A percentile compares a stretch with the other conserved stretches of the same genome.
Conservation (phyloP, 2,329 filamentous ascomycete species). For the Diplodia mutila region DNA sequence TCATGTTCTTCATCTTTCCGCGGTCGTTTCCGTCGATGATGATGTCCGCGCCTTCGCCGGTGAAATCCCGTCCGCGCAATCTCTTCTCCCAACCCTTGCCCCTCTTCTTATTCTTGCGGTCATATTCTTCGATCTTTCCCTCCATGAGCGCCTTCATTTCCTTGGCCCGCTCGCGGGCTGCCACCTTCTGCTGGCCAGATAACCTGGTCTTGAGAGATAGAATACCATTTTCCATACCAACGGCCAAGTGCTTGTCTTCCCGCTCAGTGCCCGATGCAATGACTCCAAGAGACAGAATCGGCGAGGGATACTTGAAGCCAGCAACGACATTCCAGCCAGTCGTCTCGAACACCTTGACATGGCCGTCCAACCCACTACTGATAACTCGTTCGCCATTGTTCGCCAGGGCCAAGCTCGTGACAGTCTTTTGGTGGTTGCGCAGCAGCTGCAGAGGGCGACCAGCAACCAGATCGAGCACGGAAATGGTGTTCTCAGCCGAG, state of each 20-base stretch:
- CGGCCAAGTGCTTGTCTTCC: slow-evolving; percentile 89
- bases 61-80: slow-evolving; percentile 73
- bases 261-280: slow-evolving; percentile 68
- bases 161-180: slow-evolving; percentile 75
- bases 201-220: slow-evolving; percentile 88
- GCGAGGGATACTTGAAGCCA: slow-evolving; percentile 88
- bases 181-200: slow-evolving; percentile 77
- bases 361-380: slow-evolving; percentile 88
- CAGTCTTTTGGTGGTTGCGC: slow-evolving; percentile 96
- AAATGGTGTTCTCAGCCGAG: slow-evolving; percentile 82
- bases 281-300: slow-evolving; percentile 81
- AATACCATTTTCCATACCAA: slow-evolving; percentile 94
- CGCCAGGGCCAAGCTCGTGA: slow-evolving; percentile 82
- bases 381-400: slow-evolving; percentile 80
- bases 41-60: slow-evolving; percentile 84
- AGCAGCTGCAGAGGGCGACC: slow-evolving; percentile 85
- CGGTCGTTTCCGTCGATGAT: slow-evolving; percentile 77
- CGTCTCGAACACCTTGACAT: slow-evolving; percentile 96
- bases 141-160: slow-evolving; percentile 82
- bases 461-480: slow-evolving; percentile 88
- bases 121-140: slow-evolving; percentile 77
- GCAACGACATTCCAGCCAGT: slow-evolving; percentile 95
- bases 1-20: slow-evolving; percentile 65
- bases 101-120: slow-evolving; percentile 64
- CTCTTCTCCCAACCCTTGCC: slow-evolving; percentile 65